Conservation (phyloP, 2,329 filamentous ascomycete genomes). For the Colletotrichum eremochloae region DNA sequence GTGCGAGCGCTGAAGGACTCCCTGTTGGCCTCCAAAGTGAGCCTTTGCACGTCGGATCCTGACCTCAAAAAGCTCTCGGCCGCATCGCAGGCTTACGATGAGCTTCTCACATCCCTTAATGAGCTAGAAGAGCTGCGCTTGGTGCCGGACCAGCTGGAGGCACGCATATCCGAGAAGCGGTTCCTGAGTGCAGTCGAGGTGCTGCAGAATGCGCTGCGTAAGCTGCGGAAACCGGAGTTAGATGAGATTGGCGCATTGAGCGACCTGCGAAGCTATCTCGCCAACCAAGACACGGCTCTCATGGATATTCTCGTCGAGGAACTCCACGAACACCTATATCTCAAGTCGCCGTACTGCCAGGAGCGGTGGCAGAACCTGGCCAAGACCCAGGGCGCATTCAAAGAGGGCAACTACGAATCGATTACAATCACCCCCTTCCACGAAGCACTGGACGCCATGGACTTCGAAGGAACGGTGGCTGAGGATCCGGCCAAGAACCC, state of each 20-base stretch:
- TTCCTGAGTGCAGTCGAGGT: slow-evolving; percentile 95
- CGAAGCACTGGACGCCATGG: slow-evolving; percentile 70
- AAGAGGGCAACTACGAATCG: slow-evolving; percentile 62
- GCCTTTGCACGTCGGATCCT: slow-evolving; percentile 86
- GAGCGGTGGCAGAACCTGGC: slow-evolving; percentile 91
- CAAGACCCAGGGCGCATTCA: slow-evolving; percentile 71
- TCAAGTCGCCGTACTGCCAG: slow-evolving; percentile 98
- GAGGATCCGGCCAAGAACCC: slow-evolving; percentile 95
- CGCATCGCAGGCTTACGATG: slow-evolving; percentile 90
- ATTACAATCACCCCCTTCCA: slow-evolving; percentile 68
- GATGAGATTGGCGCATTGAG: slow-evolving; percentile 90
- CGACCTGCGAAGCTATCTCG: slow-evolving; percentile 88
- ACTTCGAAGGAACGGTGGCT: slow-evolving; percentile 72
- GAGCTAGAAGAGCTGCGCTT: slow-evolving; percentile 90
- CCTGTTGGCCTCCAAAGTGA: slow-evolving; percentile 83
- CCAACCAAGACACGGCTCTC: slow-evolving; percentile 90
- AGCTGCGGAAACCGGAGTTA: slow-evolving; percentile 88
- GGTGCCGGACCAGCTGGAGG: slow-evolving; percentile 92
- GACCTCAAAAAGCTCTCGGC: slow-evolving; percentile 92
- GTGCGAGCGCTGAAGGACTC: slow-evolving; percentile 87
- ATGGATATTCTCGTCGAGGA: slow-evolving; percentile 98
- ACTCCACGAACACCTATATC: slow-evolving; percentile 94
- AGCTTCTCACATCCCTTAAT: slow-evolving; percentile 84
- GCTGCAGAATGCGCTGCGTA: slow-evolving; percentile 85
- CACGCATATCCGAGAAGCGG: slow-evolving; percentile 94